These are phyloP conservation scores for Mycena albidolilacea DNA, from an alignment of 768 basidiomycete species.

Conservation along the genomic window DNA sequence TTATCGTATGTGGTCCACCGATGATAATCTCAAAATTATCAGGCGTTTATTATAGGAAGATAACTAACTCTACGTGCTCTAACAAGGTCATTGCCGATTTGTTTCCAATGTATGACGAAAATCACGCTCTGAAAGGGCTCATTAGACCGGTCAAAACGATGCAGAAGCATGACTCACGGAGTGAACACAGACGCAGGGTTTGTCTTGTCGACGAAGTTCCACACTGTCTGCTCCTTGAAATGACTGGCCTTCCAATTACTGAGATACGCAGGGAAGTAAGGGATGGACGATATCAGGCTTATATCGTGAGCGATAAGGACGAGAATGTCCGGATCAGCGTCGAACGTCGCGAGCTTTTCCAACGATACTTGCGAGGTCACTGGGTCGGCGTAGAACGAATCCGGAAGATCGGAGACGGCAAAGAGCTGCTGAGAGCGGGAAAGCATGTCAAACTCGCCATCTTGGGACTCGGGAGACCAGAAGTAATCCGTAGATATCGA, in stretches of 20 bases:
- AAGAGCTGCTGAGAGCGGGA: slow-evolving; percentile 7
- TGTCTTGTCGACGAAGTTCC: slow-evolving; percentile 1
- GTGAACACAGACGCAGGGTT: slow-evolving; percentile 8
- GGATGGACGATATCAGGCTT: background rate
- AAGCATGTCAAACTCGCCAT: slow-evolving; percentile 12
- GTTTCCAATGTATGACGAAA: too few species aligned
- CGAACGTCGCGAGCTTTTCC: slow-evolving; percentile 15
- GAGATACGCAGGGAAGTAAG: background rate
- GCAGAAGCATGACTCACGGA: background rate
- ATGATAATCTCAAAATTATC: too few species aligned
- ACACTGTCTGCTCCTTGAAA: slow-evolving; percentile 1
- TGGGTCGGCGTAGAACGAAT: slow-evolving; percentile 11
- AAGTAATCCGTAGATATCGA: slow-evolving; percentile 12
- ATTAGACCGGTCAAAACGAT: background rate
- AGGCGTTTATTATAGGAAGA: too few species aligned
- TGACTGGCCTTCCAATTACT: background rate
- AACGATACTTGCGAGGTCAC: background rate
- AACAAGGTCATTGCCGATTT: too few species aligned
- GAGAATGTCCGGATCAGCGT: slow-evolving; percentile 1
- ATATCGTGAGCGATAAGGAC: background rate
- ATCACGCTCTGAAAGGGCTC: background rate
- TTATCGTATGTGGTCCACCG: too few species aligned
- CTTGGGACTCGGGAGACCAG: slow-evolving; percentile 1
- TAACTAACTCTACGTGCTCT: too few species aligned
- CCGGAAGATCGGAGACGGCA: slow-evolving; percentile 7